A percentile compares a stretch with the other conserved stretches of the same genome.
Conservation (phyloP, 352 stramenopile species). For the Phytophthora syringae region DNA sequence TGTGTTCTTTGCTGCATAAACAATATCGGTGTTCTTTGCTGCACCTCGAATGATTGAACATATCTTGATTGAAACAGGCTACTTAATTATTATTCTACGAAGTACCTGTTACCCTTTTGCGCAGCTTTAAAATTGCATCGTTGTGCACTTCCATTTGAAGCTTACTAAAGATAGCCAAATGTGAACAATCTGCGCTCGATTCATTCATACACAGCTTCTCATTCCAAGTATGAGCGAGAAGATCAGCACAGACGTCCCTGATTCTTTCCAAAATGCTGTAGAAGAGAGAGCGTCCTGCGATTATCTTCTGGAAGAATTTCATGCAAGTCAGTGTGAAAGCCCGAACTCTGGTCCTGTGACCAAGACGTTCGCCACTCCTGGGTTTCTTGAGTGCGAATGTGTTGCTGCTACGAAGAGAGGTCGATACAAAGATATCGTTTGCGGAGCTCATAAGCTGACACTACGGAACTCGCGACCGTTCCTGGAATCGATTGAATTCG, state of each 20-base stretch:
- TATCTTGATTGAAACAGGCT: conserved; percentile 7
- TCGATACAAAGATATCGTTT: conserved; percentile 53
- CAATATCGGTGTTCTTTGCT: too few relatives aligned
- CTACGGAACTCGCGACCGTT: conserved; percentile 60
- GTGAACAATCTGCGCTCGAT: neutral
- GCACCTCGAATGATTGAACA: too few relatives aligned
- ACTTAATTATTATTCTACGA: too few relatives aligned
- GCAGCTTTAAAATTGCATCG: too few relatives aligned
- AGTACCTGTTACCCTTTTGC: too few relatives aligned
- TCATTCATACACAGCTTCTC: neutral
- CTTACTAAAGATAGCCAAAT: conserved; percentile 26
- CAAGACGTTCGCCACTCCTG: conserved; percentile 34
- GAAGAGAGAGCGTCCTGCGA: conserved; percentile 7
- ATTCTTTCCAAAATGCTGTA: neutral
- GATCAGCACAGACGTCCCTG: neutral
- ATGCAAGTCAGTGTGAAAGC: conserved; percentile 3
- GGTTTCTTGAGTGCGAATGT: conserved; percentile 52
- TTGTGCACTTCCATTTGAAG: too few relatives aligned
- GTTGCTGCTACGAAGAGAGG: conserved; percentile 51
- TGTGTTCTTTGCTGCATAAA: neutral
- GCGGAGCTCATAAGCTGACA: conserved; percentile 66
- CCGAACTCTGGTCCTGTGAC: neutral
- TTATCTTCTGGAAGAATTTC: conserved; percentile 31
- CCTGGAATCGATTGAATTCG: conserved; percentile 39
- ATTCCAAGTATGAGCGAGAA: conserved; percentile 5